Conservation (phyloP, 2,329 filamentous ascomycete species). For the Emericellopsis cladophorae region DNA sequence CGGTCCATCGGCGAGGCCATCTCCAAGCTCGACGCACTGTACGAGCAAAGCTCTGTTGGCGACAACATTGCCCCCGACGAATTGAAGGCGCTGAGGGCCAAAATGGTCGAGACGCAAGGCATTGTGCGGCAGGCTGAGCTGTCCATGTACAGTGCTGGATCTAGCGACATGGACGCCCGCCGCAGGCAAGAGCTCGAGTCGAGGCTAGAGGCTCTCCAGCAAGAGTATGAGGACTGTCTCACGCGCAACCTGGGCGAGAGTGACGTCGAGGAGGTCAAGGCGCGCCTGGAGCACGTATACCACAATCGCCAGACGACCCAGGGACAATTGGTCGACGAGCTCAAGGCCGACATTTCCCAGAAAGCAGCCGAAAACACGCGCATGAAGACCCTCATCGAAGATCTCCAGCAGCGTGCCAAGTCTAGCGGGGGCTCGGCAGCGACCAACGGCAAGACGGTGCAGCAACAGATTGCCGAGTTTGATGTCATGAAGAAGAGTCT, state of each 20-base stretch:
- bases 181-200: conserved; percentile 66
- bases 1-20: conserved; percentile 73
- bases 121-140: conserved; percentile 88
- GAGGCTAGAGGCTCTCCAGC: conserved; percentile 60
- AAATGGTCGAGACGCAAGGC: conserved; percentile 78
- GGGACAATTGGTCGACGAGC: conserved; percentile 59
- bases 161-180: conserved; percentile 52
- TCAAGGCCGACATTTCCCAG: conserved; percentile 62
- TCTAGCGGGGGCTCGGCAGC: conserved; percentile 44
- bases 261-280: conserved; percentile 77
- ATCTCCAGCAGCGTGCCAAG: conserved; percentile 64
- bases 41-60: conserved; percentile 64
- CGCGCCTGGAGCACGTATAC: conserved; percentile 64
- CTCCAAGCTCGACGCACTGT: conserved; percentile 65
- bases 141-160: conserved; percentile 58
- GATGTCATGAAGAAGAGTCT: conserved; percentile 99
- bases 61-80: conserved; percentile 74
- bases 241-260: conserved; percentile 64
- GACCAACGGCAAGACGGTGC: conserved; percentile 77
- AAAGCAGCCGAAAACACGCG: conserved; percentile 74
- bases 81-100: conserved; percentile 62
- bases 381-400: conserved; percentile 69
- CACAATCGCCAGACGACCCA: conserved; percentile 62
- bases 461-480: conserved; percentile 97
- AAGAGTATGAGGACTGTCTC: conserved; percentile 74